A percentile compares a stretch with the other conserved stretches of the same genome.
Conservation (phyloP, 805 yeast species). For the Nakazawaea pomicola region DNA sequence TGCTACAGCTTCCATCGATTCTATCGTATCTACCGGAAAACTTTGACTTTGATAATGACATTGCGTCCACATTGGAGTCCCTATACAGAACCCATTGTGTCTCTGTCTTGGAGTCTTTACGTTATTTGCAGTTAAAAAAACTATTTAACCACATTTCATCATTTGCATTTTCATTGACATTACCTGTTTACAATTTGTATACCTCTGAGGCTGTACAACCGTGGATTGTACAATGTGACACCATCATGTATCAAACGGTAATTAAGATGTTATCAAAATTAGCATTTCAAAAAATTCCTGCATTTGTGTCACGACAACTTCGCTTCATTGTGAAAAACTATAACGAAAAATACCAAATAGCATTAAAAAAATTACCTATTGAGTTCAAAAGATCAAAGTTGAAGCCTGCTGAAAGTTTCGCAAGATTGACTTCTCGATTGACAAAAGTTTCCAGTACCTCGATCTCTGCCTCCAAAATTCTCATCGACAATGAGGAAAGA, state of each 20-base stretch:
- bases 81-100: conserved; percentile 62
- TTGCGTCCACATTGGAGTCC: conserved; percentile 56
- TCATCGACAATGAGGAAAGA: conserved; percentile 23
- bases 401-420: conserved; percentile 47
- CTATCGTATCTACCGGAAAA: conserved; percentile 38
- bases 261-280: conserved; percentile 59
- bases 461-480: conserved; percentile 6
- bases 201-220: conserved; percentile 39
- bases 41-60: conserved; percentile 49
- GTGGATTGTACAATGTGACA: conserved; percentile 71
- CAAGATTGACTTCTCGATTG: conserved; percentile 47
- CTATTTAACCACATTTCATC: conserved; percentile 48
- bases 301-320: conserved; percentile 47
- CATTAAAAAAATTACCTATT: conserved; percentile 42
- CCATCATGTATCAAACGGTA: conserved; percentile 48
- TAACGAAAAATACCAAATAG: conserved; percentile 33
- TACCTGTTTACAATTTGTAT: conserved; percentile 58
- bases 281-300: conserved; percentile 56
- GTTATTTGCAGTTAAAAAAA: conserved; percentile 62
- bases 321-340: conserved; percentile 46
- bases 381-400: conserved; percentile 48
- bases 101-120: conserved; percentile 56
- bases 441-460: conserved; percentile 41
- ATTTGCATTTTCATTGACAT: conserved; percentile 51
- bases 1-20: conserved; percentile 31